phyloP scores from a whole-genome alignment of 139 green algal genomes.

The Mychonastes homosphaera region DNA sequence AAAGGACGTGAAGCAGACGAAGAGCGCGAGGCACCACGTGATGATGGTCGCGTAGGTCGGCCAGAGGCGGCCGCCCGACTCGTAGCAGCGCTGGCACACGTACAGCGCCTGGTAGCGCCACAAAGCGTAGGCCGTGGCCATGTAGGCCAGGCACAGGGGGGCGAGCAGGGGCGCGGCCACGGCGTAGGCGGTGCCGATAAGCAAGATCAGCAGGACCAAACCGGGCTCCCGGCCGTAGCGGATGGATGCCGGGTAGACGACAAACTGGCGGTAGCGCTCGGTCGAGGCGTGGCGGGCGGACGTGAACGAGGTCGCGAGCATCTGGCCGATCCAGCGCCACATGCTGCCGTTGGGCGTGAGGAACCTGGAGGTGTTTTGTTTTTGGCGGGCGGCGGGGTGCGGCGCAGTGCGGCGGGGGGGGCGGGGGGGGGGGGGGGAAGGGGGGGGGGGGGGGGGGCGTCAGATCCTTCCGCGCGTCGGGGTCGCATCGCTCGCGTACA shows the following conservation, averaged over 20 bases:
- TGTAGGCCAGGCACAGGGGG: constrained; percentile 24
- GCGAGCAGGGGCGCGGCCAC: constrained; percentile 22
- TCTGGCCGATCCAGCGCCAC: constrained; percentile 22
- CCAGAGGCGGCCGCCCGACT: constrained; percentile 29
- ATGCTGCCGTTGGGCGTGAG: constrained; percentile 14
- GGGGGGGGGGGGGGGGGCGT: too few relatives aligned
- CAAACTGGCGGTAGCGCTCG: constrained; percentile 17
- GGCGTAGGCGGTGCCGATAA: constrained; percentile 19
- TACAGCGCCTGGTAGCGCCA: constrained; percentile 55
- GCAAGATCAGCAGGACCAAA: constrained; percentile 27
- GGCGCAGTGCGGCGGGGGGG: too few relatives aligned
- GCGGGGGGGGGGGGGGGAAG: too few relatives aligned
- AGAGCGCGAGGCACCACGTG: constrained; percentile 28
- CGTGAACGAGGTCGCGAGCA: constrained; percentile 11
- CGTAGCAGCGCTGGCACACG: constrained; percentile 33
- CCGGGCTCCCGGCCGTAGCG: constrained; percentile 30
- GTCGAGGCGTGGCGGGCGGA: constrained; percentile 14
- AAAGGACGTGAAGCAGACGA: constrained; percentile 30
- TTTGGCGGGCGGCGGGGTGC: not conserved
- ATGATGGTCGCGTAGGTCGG: constrained; percentile 19
- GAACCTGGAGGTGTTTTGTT: too few relatives aligned
- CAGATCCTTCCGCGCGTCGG: not conserved
- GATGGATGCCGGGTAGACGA: constrained; percentile 20
- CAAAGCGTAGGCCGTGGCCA: constrained; percentile 22
- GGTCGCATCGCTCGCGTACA: not conserved